Conservation (phyloP, 371 early-diverging fungal species). For the Blyttiomyces sp. region DNA sequence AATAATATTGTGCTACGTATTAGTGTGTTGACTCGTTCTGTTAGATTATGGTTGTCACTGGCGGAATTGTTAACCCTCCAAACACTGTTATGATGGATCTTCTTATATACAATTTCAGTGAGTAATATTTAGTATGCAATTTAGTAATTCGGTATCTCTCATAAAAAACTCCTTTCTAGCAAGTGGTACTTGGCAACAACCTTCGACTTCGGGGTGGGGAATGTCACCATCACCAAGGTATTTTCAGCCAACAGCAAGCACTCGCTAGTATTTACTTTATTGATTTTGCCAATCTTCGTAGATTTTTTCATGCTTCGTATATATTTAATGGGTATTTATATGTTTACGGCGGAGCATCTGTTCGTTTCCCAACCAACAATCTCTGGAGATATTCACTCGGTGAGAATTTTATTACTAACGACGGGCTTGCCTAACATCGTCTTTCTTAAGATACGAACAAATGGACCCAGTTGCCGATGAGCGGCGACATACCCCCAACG, state of each 20-base stretch:
- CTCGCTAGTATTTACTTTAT: not conserved
- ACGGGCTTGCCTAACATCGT: not conserved
- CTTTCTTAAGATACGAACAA: not conserved
- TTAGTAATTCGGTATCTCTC: not conserved
- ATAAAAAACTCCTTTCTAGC: not conserved
- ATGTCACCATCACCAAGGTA: slow-evolving; percentile 7
- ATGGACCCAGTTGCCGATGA: slow-evolving; percentile 2
- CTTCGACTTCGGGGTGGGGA: too few species aligned
- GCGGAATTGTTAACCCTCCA: not conserved
- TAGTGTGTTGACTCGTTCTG: too few species aligned
- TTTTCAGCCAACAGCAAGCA: not conserved
- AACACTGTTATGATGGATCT: slow-evolving; percentile 5
- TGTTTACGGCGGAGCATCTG: slow-evolving; percentile 11
- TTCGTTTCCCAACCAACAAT: not conserved
- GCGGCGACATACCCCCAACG: slow-evolving; percentile 3
- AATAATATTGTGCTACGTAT: not conserved
- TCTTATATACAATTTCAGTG: slow-evolving; percentile 13
- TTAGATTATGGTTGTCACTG: slow-evolving; percentile 8
- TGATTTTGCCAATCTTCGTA: not conserved
- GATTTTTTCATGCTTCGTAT: slow-evolving; percentile 9
- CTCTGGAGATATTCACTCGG: slow-evolving; percentile 13
- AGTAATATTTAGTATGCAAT: not conserved
- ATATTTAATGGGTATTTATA: slow-evolving; percentile 9
- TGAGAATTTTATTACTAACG: not conserved
- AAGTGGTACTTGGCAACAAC: not conserved